phyloP scores from a whole-genome alignment of 805 yeast species.

The Saccharomycopsis fodiens region DNA sequence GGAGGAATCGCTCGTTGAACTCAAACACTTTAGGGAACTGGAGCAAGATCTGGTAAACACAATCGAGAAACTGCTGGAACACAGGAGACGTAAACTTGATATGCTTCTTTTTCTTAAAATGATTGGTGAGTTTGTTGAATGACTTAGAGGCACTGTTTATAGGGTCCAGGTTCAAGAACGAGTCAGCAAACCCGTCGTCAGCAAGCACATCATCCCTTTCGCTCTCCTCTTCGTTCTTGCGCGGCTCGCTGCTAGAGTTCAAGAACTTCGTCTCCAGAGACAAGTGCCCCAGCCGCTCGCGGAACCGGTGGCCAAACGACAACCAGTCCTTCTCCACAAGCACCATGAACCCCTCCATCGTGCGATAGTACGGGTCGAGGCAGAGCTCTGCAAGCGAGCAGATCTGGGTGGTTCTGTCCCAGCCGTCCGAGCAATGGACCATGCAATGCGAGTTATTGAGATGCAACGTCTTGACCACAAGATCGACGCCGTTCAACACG shows the following conservation, averaged over 20 bases:
- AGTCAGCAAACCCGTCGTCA: slow-evolving; percentile 16
- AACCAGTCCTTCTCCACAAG: slow-evolving; percentile 93
- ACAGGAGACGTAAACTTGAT: slow-evolving; percentile 75
- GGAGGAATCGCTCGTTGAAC: slow-evolving; percentile 79
- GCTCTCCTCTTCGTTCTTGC: neutral
- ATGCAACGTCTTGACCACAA: slow-evolving; percentile 74
- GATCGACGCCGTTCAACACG: slow-evolving; percentile 66
- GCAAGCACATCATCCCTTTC: slow-evolving; percentile 19
- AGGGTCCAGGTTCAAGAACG: slow-evolving; percentile 22
- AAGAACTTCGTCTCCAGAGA: slow-evolving; percentile 43
- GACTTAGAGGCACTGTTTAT: slow-evolving; percentile 36
- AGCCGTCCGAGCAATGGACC: slow-evolving; percentile 95
- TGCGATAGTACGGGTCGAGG: slow-evolving; percentile 83
- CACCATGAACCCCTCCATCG: slow-evolving; percentile 78
- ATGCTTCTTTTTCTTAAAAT: slow-evolving; percentile 41
- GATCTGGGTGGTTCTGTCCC: slow-evolving; percentile 95
- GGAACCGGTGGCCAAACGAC: slow-evolving; percentile 87
- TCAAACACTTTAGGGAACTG: slow-evolving; percentile 74
- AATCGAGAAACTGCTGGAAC: slow-evolving; percentile 89
- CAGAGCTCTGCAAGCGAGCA: slow-evolving; percentile 79
- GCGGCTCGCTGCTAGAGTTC: slow-evolving; percentile 26
- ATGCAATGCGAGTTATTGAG: slow-evolving; percentile 75
- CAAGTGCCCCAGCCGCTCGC: slow-evolving; percentile 75
- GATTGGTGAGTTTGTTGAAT: slow-evolving; percentile 42
- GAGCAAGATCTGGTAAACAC: slow-evolving; percentile 68